Evolutionary conservation across 441 rosid species (phyloP), one percentile per base, ranked within the genome.

Genomic region (Daphne laureola): DNA sequence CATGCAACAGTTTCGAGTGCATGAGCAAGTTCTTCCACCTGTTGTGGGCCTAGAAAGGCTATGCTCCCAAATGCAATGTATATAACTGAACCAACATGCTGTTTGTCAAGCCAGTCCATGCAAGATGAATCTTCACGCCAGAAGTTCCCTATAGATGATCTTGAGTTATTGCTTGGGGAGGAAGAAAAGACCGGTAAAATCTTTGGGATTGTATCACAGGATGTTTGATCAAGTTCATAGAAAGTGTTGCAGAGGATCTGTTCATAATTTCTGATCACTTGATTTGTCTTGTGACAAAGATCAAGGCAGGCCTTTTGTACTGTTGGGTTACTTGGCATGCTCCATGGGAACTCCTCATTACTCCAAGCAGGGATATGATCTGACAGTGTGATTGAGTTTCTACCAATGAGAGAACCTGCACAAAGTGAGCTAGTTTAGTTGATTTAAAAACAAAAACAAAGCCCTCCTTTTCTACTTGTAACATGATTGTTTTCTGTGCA

Each of bases 51-150:
- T 12, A 68, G 16, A 14, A 53, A 46, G 0, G 66, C 52, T 17
- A 40, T 16, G 68, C 70, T 77, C 11, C 74, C 78, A 2, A 73
- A 67, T 4, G 76, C 69, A 1, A 67, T 58, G 15, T 70, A 73
- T 8, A 70, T 65, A 2, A 73, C 72, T 0, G 71, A 68, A 7
- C 38, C 53, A 11, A 49, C 8, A 3, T 68, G 48, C 14, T 64
- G 59, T 31, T 62, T 52, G 23, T 68, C 68, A 14, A 70, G 63
- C 74, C 70, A 73, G 17, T 60, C 25, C 18, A 67, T 44, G 58
- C 65, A 70, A 12, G 57, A 18, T 2, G 52, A 21, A 62, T 66
- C 63, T 63, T 66, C 51, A 0, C 40, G 53, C 49, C 61, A 54
- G 11, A 68, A 54, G 43, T 11, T 63, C 27, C 23, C 56, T 1